These are phyloP conservation scores for Aspergillus sp. DNA, from an alignment of 2,329 filamentous ascomycete genomes.

Conservation along the genomic window DNA sequence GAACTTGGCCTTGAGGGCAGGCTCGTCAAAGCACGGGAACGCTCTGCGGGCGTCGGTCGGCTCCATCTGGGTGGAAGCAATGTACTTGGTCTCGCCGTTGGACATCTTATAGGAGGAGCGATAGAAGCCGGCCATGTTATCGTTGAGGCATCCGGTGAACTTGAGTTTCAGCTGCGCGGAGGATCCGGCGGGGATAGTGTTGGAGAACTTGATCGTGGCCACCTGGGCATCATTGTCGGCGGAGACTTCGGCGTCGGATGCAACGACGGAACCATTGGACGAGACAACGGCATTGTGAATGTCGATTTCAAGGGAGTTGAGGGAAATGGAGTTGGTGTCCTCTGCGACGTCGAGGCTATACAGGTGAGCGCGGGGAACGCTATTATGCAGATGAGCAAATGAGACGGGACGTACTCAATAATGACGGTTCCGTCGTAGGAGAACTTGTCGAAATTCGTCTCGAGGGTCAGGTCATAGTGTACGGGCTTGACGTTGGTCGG, in stretches of 20 bases:
- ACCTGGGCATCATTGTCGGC: constrained; percentile 74
- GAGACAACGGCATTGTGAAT: constrained; percentile 66
- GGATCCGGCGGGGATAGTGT: constrained; percentile 61
- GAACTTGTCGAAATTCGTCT: constrained; percentile 81
- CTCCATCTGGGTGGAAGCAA: constrained; percentile 94
- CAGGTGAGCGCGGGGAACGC: constrained; percentile 4
- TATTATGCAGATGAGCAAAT: neutral
- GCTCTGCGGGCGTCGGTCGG: constrained; percentile 85
- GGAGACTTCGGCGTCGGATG: constrained; percentile 57
- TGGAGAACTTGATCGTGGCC: constrained; percentile 68
- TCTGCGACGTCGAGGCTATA: constrained; percentile 66
- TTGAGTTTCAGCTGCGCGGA: constrained; percentile 70
- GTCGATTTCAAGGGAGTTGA: constrained; percentile 81
- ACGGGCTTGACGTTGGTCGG: constrained; percentile 85
- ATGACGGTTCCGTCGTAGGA: constrained; percentile 75
- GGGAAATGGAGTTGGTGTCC: constrained; percentile 72
- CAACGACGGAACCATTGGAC: constrained; percentile 44
- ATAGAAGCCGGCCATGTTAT: constrained; percentile 98
- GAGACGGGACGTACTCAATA: constrained; percentile 55
- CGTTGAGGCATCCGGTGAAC: constrained; percentile 73
- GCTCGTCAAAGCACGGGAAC: constrained; percentile 96
- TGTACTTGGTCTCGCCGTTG: constrained; percentile 67
- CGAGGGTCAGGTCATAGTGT: constrained; percentile 85
- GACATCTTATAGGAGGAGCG: constrained; percentile 81
- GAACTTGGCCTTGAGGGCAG: constrained; percentile 84